Conservation (phyloP, 2,329 filamentous ascomycete genomes). For the Aspergillus novoparasiticus region DNA sequence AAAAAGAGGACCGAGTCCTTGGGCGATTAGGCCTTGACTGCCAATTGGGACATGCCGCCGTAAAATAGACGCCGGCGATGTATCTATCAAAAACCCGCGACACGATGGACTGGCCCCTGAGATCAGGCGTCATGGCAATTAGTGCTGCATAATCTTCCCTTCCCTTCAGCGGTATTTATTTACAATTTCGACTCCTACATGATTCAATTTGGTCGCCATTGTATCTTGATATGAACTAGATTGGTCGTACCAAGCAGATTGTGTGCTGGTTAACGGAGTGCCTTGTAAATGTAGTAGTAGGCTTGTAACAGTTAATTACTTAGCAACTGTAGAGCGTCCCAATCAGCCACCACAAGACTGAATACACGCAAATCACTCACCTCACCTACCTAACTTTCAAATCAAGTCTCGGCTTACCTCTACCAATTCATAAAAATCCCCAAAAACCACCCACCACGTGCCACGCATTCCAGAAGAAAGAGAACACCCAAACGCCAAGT, state of each 20-base stretch:
- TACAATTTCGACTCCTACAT: background rate
- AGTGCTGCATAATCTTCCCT: background rate
- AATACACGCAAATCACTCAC: background rate
- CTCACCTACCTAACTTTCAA: background rate
- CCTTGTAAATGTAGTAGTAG: background rate
- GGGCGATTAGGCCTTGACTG: background rate
- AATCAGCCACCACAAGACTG: background rate
- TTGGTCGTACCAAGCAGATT: background rate
- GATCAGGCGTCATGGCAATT: background rate
- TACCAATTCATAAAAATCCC: background rate
- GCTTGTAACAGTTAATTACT: background rate
- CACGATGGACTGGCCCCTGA: background rate
- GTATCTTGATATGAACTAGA: background rate
- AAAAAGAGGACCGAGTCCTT: background rate
- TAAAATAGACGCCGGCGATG: background rate
- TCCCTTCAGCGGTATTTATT: conserved; percentile 7
- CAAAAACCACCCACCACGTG: background rate
- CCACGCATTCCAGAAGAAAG: background rate
- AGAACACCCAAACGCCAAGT: conserved; percentile 19
- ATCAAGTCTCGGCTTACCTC: background rate
- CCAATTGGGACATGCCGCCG: background rate
- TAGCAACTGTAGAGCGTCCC: background rate
- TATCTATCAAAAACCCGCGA: background rate
- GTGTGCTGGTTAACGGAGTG: background rate
- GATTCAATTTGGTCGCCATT: background rate